Base-by-base conservation (phyloP, 2,329 filamentous ascomycete species). In the Penicillium frequentans region DNA sequence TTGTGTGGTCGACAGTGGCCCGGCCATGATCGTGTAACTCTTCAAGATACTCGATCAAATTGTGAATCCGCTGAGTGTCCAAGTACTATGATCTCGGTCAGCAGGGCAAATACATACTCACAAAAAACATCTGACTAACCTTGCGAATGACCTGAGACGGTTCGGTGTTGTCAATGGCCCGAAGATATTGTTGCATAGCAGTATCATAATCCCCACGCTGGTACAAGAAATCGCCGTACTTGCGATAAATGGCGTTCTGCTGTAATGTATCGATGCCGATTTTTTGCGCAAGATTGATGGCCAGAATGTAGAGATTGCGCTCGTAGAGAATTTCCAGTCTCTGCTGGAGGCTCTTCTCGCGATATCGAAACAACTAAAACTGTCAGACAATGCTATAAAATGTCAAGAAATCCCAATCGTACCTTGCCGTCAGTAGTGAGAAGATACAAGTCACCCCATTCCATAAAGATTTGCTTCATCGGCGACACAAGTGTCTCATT, bases 101-200 rank as follows among this genome's bases (percentile, higher is more conserved):
- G 33, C 42, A 57, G 4, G 24, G 1, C 2, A 13, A 31, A 8
- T 16, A 13, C 3, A 3, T 9, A 35, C 13, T 14, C 8, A 8
- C 8, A 35, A n/a, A 7, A 21, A 21, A n/a, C 16, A 47, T 11
- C 2, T 26, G 39, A 39, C 39, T 7, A 70, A 90, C 89, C 79
- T 96, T 97, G 66, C 93, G 85, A 68, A 98, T 97, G 47, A 98
- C 91, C 70, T 97, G 93, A 1, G 93, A 97, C 7, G 93, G 93
- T 68, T 98, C 93, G 0, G 93, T 98, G 57, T 91, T 95, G 70
- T 97, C 93, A 58, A 99, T 97, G 0, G 96, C 93, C 65, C 91
- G 90, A 60, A 99, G 86, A 70, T 99, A 99, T 73, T 98, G 95
- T 67, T 96, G 89, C 96, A 99, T 99, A n/a, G 96, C 93, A 7